phyloP scores from a whole-genome alignment of 306 rosid genomes.

The Albizia julibrissin region DNA sequence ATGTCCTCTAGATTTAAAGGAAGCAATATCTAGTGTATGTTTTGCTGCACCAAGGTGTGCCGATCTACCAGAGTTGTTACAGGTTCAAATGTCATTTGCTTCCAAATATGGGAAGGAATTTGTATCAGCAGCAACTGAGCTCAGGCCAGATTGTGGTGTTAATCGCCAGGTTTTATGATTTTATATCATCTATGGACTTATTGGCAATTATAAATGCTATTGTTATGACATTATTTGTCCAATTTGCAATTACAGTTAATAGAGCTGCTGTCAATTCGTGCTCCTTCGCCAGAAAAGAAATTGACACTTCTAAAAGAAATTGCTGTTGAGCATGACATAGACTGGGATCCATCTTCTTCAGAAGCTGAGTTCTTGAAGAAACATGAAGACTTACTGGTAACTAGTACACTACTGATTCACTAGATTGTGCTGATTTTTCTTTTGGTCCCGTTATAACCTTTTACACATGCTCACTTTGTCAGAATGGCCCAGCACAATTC shows the following conservation, averaged over 20 bases:
- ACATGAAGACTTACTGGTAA: constrained; percentile 88
- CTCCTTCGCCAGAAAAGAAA: constrained; percentile 92
- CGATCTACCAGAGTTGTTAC: constrained; percentile 86
- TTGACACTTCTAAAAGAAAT: constrained; percentile 89
- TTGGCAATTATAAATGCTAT: not conserved
- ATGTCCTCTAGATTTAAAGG: constrained; percentile 92
- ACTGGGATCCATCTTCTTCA: constrained; percentile 93
- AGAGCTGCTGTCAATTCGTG: constrained; percentile 87
- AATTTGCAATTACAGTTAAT: constrained; percentile 61
- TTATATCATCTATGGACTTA: constrained; percentile 21
- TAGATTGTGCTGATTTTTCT: constrained; percentile 24
- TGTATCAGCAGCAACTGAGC: constrained; percentile 83
- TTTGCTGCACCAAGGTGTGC: constrained; percentile 99
- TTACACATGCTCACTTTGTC: constrained; percentile 36
- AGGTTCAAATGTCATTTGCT: constrained; percentile 83
- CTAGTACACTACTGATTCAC: constrained; percentile 20
- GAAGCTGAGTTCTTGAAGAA: constrained; percentile 78
- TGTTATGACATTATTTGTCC: constrained; percentile 28
- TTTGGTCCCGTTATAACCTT: constrained; percentile 1
- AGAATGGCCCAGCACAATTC: constrained; percentile 77
- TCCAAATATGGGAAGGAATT: constrained; percentile 92
- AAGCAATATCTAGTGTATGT: constrained; percentile 92
- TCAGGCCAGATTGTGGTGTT: constrained; percentile 88
- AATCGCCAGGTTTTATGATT: constrained; percentile 82
- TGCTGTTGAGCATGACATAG: constrained; percentile 88